Conservation (phyloP, 345 rosid species). For the Ceriops tagal region DNA sequence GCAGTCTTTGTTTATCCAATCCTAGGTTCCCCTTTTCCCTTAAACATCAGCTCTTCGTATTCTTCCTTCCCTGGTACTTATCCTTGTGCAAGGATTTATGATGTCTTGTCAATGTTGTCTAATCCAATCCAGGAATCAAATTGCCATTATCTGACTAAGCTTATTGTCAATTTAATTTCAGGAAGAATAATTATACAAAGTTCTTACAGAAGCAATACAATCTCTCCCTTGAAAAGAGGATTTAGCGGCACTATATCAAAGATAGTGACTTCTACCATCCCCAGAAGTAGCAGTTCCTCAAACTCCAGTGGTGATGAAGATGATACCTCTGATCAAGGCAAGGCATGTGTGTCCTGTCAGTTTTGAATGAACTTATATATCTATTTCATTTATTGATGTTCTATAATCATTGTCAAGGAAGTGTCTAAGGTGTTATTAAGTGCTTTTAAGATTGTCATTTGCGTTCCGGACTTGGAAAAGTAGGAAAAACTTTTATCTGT, state of each 20-base stretch:
- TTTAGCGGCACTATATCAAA: conserved; percentile 19
- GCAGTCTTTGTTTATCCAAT: too few species aligned
- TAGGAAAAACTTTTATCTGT: background rate
- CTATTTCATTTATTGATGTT: background rate
- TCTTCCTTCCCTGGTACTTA: too few species aligned
- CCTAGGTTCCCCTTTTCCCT: too few species aligned
- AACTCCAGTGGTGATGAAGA: conserved; percentile 33
- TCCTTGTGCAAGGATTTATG: background rate
- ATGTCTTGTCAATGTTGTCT: background rate
- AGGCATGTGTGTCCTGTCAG: conserved; percentile 36
- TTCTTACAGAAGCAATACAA: conserved; percentile 11
- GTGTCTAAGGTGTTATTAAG: background rate
- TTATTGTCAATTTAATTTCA: conserved; percentile 18
- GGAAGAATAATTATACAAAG: conserved; percentile 28
- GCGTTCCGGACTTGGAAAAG: background rate
- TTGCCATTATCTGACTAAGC: background rate
- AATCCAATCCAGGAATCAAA: background rate
- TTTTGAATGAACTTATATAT: background rate
- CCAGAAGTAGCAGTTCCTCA: conserved; percentile 42
- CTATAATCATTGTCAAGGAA: background rate
- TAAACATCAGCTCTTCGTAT: too few species aligned
- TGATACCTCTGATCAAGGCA: conserved; percentile 36
- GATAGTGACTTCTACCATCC: conserved; percentile 24
- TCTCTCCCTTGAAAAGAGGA: conserved; percentile 16
- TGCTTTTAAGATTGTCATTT: background rate